Evolutionary conservation across 108 stramenopile genomes (phyloP).

Genomic region (Fistulifera solaris): DNA sequence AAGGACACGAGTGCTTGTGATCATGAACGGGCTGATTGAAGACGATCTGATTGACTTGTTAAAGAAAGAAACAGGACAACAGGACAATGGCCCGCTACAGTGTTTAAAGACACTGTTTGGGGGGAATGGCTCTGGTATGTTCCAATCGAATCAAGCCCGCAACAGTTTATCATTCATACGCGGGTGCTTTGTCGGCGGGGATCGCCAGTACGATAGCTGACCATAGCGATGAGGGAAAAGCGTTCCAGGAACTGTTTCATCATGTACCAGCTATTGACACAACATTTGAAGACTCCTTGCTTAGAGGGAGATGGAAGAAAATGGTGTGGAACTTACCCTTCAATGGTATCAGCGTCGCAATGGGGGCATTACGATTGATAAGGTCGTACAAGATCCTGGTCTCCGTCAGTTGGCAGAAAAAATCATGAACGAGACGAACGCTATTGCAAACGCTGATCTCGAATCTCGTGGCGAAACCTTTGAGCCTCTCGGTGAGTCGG

Average conservation of each 20-base stretch:
- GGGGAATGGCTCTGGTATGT: constrained; percentile 78
- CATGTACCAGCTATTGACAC: constrained; percentile 34
- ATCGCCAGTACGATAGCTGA: constrained; percentile 21
- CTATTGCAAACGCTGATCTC: constrained; percentile 73
- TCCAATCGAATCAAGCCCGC: constrained; percentile 62
- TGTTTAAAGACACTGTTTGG: constrained; percentile 56
- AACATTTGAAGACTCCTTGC: constrained; percentile 43
- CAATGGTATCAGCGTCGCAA: constrained; percentile 76
- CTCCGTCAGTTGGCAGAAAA: constrained; percentile 49
- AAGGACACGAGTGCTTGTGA: constrained; percentile 51
- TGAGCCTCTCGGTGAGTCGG: constrained; percentile 18
- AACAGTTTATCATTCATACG: constrained; percentile 54
- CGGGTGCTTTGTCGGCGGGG: constrained; percentile 45
- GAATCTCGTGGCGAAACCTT: constrained; percentile 24
- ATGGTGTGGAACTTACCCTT: constrained; percentile 82
- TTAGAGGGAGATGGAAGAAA: constrained; percentile 73
- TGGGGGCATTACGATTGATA: constrained; percentile 85
- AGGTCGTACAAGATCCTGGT: constrained; percentile 63
- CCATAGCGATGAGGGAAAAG: constrained; percentile 30
- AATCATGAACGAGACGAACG: constrained; percentile 75
- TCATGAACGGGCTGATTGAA: constrained; percentile 85
- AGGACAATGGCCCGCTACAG: constrained; percentile 8
- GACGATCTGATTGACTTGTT: constrained; percentile 51
- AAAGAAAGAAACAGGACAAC: constrained; percentile 11
- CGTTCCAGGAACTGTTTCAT: constrained; percentile 11